phyloP scores from a whole-genome alignment of 2,329 filamentous ascomycete genomes.

The Pezicula radicicola region DNA sequence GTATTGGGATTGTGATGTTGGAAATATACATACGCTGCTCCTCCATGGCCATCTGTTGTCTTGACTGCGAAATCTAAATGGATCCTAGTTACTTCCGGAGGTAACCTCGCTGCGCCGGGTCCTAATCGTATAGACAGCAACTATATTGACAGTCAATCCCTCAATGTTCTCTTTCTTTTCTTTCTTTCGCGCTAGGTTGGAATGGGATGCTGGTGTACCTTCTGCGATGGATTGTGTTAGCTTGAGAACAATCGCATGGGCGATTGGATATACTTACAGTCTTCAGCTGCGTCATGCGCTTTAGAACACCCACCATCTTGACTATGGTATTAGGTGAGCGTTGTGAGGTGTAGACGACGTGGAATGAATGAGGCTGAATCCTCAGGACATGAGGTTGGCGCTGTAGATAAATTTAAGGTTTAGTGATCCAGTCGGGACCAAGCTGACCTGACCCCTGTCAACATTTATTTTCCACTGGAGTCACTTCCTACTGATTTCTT shows the following conservation, averaged over 20 bases:
- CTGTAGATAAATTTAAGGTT: constrained; percentile 22
- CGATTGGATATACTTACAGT: constrained; percentile 51
- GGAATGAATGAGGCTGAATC: background rate
- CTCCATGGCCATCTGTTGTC: constrained; percentile 65
- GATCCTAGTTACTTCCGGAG: constrained; percentile 71
- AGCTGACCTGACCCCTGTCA: constrained; percentile 16
- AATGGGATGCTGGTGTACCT: constrained; percentile 33
- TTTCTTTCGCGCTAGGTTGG: constrained; percentile 2
- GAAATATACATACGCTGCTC: constrained; percentile 56
- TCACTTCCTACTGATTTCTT: background rate
- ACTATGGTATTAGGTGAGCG: constrained; percentile 8
- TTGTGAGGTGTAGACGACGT: background rate
- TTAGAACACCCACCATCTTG: constrained; percentile 54
- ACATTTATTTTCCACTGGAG: constrained; percentile 15
- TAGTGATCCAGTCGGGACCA: constrained; percentile 7
- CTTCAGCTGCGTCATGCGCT: constrained; percentile 72
- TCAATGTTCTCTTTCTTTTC: constrained; percentile 18
- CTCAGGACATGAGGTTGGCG: constrained; percentile 1
- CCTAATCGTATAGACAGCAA: constrained; percentile 74
- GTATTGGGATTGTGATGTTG: constrained; percentile 23
- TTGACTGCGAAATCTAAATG: constrained; percentile 68
- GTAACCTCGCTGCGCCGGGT: constrained; percentile 78
- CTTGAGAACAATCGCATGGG: background rate
- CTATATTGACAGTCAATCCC: constrained; percentile 37
- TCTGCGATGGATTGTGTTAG: constrained; percentile 31